Percentiles rank a stretch among this genome's conserved stretches.
phyloP scores from a whole-genome alignment of 2,329 filamentous ascomycete species.

The Raffaelea deltoideospora region DNA sequence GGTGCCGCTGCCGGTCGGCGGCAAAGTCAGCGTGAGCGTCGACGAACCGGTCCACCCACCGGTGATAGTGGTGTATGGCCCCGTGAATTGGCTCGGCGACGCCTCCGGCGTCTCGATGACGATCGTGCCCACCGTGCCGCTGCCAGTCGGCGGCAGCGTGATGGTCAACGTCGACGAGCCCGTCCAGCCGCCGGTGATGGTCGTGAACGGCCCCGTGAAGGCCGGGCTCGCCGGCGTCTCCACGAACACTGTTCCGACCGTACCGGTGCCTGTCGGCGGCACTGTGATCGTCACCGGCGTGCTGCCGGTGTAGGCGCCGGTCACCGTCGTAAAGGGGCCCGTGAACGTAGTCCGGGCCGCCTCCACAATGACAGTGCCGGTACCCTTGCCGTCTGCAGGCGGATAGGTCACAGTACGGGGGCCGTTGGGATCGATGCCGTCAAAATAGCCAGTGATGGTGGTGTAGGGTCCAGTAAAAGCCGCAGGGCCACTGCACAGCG shows the following conservation, averaged over 20 bases:
- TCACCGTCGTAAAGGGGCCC: constrained; percentile 3
- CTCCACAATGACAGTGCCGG: constrained; percentile 3
- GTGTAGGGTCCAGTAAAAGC: not conserved
- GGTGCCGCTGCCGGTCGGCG: not conserved
- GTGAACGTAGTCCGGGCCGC: constrained; percentile 1
- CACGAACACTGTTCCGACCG: constrained; percentile 17
- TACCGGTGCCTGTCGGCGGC: constrained; percentile 32
- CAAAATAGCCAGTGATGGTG: not conserved
- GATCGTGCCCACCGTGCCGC: not conserved
- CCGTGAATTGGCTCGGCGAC: not conserved
- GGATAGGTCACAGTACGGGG: not conserved
- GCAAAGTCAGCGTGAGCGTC: not conserved
- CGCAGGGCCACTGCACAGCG: not conserved
- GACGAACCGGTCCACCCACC: not conserved
- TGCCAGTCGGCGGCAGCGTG: not conserved
- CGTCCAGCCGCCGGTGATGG: not conserved
- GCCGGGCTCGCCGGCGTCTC: constrained; percentile 3
- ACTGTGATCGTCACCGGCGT: constrained; percentile 1
- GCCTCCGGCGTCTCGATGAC: not conserved
- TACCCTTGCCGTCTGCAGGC: not conserved
- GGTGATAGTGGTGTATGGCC: constrained; percentile 2
- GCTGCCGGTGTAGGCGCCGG: constrained; percentile 1
- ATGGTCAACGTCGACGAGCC: not conserved
- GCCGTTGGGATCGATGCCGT: not conserved
- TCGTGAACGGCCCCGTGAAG: constrained; percentile 1